Base-by-base conservation (phyloP, 306 rosid species). In the Mimosa pudica region DNA sequence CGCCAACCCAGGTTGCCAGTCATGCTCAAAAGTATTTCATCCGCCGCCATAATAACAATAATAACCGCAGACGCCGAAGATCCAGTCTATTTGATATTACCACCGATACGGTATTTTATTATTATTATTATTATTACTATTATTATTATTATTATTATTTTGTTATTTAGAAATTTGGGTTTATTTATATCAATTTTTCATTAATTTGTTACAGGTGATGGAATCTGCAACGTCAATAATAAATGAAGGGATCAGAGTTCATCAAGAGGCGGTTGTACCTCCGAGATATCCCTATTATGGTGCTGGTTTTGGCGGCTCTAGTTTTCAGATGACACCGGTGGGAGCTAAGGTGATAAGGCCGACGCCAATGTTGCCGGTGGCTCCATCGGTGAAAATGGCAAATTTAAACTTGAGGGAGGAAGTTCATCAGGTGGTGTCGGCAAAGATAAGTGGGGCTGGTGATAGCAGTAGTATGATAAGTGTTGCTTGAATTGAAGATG, bases 1-100 rank as follows among this genome's bases (percentile, higher is more conserved):
- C 98, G 8, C 97, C 98, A 14, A 94, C 97, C 70, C 97, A 94
- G 86, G 98, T 92, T 4, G 98, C 97, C 0, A 94, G 98, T 77
- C 98, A 94, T 67, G 98, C 98, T 87, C 98, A 94, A 77, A 94
- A 94, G 66, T 94, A 94, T 76, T 94, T 92, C 74, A 97, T 94
- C 73, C 91, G 98, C 33, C 96, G 97, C 42, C 87, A 58, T 80
- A 90, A 92, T 62, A 85, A 83, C 10, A 92, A 84, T 35, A 85
- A 83, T 9, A 92, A 84, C 32, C 91, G 97, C 71, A 81, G 98
- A 6, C 98, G 98, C 82, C 87, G 98, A 68, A 94, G 98, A 88
- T 94, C 97, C 83, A 94, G 98, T 73, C 92, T 92, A 35, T 94
- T 94, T 48, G 98, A 94, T 71, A 94, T 94, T 74, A 92, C 97